phyloP scores from a whole-genome alignment of 306 rosid genomes.

The Biancaea sappan region DNA sequence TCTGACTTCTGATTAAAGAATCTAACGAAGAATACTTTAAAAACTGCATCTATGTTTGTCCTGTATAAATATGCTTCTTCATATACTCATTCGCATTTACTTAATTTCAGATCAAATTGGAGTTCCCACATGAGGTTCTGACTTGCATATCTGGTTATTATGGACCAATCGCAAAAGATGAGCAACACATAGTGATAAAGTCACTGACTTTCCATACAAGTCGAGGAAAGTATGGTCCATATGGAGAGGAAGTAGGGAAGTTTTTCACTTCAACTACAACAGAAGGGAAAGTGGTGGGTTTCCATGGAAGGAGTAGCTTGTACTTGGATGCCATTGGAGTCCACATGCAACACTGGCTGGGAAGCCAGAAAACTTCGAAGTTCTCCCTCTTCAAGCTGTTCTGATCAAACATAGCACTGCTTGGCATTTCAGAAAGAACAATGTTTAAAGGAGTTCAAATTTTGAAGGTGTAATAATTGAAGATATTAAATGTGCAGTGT shows the following conservation, averaged over 20 bases:
- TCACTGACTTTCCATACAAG: conserved; percentile 74
- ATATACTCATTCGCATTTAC: neutral
- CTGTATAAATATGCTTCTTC: neutral
- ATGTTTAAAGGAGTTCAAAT: conserved; percentile 13
- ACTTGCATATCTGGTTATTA: conserved; percentile 77
- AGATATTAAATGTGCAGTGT: neutral
- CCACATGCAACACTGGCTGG: conserved; percentile 98
- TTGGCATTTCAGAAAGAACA: neutral
- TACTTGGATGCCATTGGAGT: conserved; percentile 92
- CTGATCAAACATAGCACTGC: conserved; percentile 29
- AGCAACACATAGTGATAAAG: conserved; percentile 53
- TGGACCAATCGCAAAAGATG: conserved; percentile 54
- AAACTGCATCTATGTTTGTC: too few relatives aligned
- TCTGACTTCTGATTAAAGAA: too few relatives aligned
- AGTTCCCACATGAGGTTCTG: conserved; percentile 83
- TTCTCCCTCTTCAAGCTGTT: conserved; percentile 65
- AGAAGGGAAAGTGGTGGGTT: conserved; percentile 88
- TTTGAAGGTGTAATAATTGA: conserved; percentile 1
- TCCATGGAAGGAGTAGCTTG: conserved; percentile 83
- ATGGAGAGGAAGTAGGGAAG: conserved; percentile 82
- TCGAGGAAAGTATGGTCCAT: conserved; percentile 90
- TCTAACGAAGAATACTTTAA: too few relatives aligned
- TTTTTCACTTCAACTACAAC: conserved; percentile 88
- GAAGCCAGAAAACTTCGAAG: conserved; percentile 61
- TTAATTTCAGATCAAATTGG: conserved; percentile 70